Conservation (phyloP, 345 rosid species). For the Lagerstroemia speciosa region DNA sequence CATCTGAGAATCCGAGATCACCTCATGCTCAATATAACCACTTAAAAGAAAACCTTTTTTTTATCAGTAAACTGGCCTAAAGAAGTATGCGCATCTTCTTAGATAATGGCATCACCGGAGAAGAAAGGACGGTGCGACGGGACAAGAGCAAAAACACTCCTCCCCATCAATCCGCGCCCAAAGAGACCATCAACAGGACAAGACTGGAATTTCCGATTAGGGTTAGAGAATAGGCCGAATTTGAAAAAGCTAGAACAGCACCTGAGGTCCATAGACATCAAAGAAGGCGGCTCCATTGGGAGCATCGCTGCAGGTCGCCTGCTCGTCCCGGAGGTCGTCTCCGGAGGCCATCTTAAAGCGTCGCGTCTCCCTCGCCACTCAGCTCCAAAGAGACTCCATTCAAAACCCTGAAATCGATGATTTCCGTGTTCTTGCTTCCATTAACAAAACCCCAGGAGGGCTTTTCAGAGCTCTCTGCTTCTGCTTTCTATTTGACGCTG, state of each 20-base stretch:
- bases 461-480: too few relatives aligned
- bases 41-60: neutral
- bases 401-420: neutral
- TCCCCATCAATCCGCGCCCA: neutral
- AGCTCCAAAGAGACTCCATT: neutral
- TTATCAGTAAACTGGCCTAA: neutral
- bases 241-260: slow-evolving; percentile 8
- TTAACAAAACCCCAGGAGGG: neutral
- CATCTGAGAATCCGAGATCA: neutral
- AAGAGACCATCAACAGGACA: neutral
- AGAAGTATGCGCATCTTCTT: neutral
- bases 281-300: slow-evolving; percentile 20
- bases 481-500: too few relatives aligned
- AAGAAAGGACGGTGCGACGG: too few relatives aligned
- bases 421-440: neutral
- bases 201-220: neutral
- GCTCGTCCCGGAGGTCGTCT: slow-evolving; percentile 22
- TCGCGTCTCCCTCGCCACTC: neutral
- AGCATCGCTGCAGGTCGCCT: slow-evolving; percentile 10
- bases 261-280: slow-evolving; percentile 78
- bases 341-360: slow-evolving; percentile 29
- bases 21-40: neutral
- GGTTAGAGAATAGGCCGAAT: neutral
- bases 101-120: too few relatives aligned
- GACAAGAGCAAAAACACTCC: neutral